Conservation (phyloP, 1,284 basidiomycete species). For the Ceratobasidium sp. region DNA sequence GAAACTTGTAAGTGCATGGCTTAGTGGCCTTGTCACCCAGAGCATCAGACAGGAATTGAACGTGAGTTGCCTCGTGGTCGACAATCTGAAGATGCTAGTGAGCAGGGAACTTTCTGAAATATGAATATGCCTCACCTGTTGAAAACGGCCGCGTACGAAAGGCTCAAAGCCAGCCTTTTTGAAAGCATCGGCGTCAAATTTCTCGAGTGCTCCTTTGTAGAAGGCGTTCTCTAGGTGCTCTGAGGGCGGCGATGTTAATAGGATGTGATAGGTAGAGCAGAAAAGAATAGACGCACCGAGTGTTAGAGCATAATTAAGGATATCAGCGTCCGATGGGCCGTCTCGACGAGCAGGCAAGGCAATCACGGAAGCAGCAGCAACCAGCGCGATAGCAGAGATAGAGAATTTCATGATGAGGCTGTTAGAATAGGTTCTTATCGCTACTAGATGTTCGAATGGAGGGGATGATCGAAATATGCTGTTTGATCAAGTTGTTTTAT, state of each 20-base stretch:
- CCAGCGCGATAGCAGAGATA: constrained; percentile 48
- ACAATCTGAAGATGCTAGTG: constrained; percentile 65
- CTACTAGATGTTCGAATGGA: too few relatives aligned
- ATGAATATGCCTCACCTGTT: constrained; percentile 40
- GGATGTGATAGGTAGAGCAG: too few relatives aligned
- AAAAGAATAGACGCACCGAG: constrained; percentile 56
- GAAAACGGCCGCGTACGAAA: constrained; percentile 66
- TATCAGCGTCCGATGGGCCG: constrained; percentile 55
- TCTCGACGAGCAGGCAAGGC: constrained; percentile 51
- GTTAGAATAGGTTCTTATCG: too few relatives aligned
- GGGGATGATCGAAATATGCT: too few relatives aligned
- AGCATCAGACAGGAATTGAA: constrained; percentile 63
- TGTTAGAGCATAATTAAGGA: constrained; percentile 67
- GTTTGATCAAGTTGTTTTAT: too few relatives aligned
- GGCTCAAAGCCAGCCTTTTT: constrained; percentile 64
- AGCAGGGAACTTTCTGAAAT: background rate
- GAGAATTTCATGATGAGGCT: constrained; percentile 38
- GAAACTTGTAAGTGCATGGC: constrained; percentile 72
- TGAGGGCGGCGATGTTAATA: constrained; percentile 48
- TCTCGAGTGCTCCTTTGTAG: constrained; percentile 64
- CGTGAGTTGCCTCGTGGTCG: constrained; percentile 70
- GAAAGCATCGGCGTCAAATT: constrained; percentile 67
- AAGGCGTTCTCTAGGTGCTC: constrained; percentile 79
- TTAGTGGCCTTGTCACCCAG: constrained; percentile 67
- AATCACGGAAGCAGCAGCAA: constrained; percentile 51